phyloP scores from a whole-genome alignment of 1,139 yeast species.

The Geotrichum klebahnii region DNA sequence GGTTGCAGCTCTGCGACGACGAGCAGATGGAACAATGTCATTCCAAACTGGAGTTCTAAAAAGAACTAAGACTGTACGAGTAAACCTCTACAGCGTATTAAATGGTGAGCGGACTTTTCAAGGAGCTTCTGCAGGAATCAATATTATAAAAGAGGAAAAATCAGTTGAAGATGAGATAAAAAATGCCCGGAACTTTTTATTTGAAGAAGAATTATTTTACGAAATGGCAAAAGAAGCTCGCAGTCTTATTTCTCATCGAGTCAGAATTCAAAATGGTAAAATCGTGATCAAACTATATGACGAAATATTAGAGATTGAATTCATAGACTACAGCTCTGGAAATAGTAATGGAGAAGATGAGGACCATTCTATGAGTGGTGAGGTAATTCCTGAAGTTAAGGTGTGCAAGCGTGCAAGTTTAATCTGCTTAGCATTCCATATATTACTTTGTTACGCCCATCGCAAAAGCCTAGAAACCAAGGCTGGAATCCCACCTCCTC shows the following conservation, averaged over 20 bases:
- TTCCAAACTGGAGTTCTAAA: slow-evolving; percentile 36
- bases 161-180: slow-evolving; percentile 33
- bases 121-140: slow-evolving; percentile 26
- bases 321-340: slow-evolving; percentile 39
- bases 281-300: slow-evolving; percentile 61
- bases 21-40: slow-evolving; percentile 34
- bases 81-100: slow-evolving; percentile 36
- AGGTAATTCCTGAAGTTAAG: slow-evolving; percentile 14
- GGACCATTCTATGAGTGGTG: slow-evolving; percentile 19
- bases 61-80: slow-evolving; percentile 40
- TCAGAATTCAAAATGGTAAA: slow-evolving; percentile 61
- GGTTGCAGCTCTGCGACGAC: slow-evolving; percentile 57
- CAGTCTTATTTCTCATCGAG: slow-evolving; percentile 65
- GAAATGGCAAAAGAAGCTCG: slow-evolving; percentile 63
- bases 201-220: slow-evolving; percentile 70
- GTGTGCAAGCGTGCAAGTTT: slow-evolving; percentile 47
- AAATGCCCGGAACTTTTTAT: slow-evolving; percentile 59
- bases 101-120: slow-evolving; percentile 30
- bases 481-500: slow-evolving; percentile 38
- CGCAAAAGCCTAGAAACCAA: slow-evolving; percentile 47
- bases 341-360: slow-evolving; percentile 23
- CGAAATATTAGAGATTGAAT: slow-evolving; percentile 67
- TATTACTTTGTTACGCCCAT: slow-evolving; percentile 60
- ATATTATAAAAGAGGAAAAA: slow-evolving; percentile 24
- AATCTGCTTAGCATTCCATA: slow-evolving; percentile 50